Percentiles rank a stretch among this genome's conserved stretches.
phyloP scores from a whole-genome alignment of 441 rosid genomes.

The Euphorbia schlechtendalii region DNA sequence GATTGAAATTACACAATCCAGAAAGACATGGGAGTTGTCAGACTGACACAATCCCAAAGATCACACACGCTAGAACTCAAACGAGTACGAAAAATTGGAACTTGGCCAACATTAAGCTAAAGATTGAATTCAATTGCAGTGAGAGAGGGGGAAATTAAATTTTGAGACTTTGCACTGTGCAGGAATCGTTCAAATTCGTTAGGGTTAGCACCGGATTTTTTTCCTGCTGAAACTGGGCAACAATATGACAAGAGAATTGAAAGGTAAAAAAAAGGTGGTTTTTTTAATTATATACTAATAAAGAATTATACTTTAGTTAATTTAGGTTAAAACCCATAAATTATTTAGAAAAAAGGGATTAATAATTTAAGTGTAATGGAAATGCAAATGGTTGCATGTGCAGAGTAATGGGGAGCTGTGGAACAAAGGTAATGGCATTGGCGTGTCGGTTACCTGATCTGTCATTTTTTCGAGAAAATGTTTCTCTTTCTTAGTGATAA shows the following conservation, averaged over 20 bases:
- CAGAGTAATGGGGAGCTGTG: slow-evolving; percentile 13
- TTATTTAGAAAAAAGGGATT: neutral
- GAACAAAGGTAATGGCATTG: slow-evolving; percentile 23
- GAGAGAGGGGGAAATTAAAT: neutral
- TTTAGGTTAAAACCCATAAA: neutral
- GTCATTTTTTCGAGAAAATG: slow-evolving; percentile 18
- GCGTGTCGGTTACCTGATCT: slow-evolving; percentile 35
- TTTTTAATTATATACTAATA: neutral
- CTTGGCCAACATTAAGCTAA: slow-evolving; percentile 18
- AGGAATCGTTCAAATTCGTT: too few species aligned
- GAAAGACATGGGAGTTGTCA: slow-evolving; percentile 15
- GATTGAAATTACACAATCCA: slow-evolving; percentile 18
- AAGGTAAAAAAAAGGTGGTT: neutral
- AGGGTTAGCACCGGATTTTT: slow-evolving; percentile 8
- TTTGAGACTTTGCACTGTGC: neutral
- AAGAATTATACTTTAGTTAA: neutral
- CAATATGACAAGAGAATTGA: slow-evolving; percentile 8
- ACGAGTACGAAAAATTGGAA: slow-evolving; percentile 16
- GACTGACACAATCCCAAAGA: slow-evolving; percentile 24
- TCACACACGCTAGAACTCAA: neutral
- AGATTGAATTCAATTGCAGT: slow-evolving; percentile 16
- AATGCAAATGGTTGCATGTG: slow-evolving; percentile 36
- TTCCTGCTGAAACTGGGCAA: neutral
- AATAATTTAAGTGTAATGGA: neutral
- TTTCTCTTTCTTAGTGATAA: slow-evolving; percentile 1